Evolutionary conservation across 2,329 filamentous ascomycete genomes (phyloP).

Genomic region (Alternaria conjuncta): DNA sequence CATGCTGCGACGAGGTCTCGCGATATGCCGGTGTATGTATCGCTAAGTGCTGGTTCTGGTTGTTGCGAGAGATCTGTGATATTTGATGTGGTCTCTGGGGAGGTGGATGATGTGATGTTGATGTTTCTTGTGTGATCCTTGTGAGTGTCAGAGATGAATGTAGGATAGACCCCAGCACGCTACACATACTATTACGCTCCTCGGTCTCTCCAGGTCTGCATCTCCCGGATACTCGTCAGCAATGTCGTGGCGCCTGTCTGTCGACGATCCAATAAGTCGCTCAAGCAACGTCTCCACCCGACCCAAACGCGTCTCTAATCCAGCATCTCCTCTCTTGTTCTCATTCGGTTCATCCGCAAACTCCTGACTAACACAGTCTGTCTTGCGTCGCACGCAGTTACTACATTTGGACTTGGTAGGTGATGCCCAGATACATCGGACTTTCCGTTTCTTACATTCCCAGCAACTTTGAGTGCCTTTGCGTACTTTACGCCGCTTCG

Average conservation of each 20-base stretch:
- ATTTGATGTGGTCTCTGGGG: neutral
- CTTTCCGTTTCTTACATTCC: constrained; percentile 44
- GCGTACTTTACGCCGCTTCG: constrained; percentile 39
- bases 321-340: neutral
- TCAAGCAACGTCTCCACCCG: constrained; percentile 11
- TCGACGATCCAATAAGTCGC: constrained; percentile 4
- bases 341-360: constrained; percentile 10
- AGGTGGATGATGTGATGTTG: neutral
- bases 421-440: constrained; percentile 25
- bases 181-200: neutral
- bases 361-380: constrained; percentile 32
- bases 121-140: neutral
- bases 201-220: neutral
- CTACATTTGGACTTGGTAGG: constrained; percentile 15
- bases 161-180: neutral
- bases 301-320: neutral
- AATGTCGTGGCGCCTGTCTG: neutral
- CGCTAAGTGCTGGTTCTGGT: neutral
- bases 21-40: constrained; percentile 25
- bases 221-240: neutral
- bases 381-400: constrained; percentile 20
- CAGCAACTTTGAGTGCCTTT: constrained; percentile 51
- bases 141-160: neutral
- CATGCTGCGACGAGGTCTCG: constrained; percentile 47
- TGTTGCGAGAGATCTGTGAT: neutral